Evolutionary conservation across 768 basidiomycete genomes (phyloP).

Genomic region (Gymnopilus junonius): DNA sequence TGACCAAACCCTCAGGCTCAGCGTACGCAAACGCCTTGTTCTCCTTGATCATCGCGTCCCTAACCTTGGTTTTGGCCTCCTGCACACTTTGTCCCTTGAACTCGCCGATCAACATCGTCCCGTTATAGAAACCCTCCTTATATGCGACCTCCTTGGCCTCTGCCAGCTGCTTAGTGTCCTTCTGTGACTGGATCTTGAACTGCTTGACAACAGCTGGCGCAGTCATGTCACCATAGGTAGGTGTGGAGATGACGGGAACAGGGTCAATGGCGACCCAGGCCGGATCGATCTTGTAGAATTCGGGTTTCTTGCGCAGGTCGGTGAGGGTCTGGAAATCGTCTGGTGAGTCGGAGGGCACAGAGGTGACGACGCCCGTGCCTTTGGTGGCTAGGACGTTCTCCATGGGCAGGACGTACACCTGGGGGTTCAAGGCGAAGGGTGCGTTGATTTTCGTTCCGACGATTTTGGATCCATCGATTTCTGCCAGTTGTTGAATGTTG

Average conservation of each 20-base stretch:
- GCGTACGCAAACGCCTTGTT: slow-evolving; percentile 90
- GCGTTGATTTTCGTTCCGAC: slow-evolving; percentile 92
- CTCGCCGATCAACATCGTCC: slow-evolving; percentile 89
- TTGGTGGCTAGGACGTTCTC: slow-evolving; percentile 96
- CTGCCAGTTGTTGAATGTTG: slow-evolving; percentile 70
- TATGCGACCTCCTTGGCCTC: slow-evolving; percentile 98
- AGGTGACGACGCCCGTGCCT: slow-evolving; percentile 98
- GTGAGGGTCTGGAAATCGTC: slow-evolving; percentile 92
- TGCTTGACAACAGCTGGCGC: slow-evolving; percentile 84
- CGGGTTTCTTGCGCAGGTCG: slow-evolving; percentile 95
- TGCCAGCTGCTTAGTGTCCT: slow-evolving; percentile 89
- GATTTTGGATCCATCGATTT: slow-evolving; percentile 79
- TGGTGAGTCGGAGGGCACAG: slow-evolving; percentile 97
- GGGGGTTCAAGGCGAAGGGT: slow-evolving; percentile 78
- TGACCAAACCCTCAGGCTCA: slow-evolving; percentile 91
- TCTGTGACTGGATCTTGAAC: slow-evolving; percentile 94
- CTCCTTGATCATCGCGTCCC: slow-evolving; percentile 78
- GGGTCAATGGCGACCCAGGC: slow-evolving; percentile 86
- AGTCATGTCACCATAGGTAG: slow-evolving; percentile 90
- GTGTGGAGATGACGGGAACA: slow-evolving; percentile 85
- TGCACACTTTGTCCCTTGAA: slow-evolving; percentile 89
- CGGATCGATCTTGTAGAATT: slow-evolving; percentile 94
- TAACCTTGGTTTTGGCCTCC: slow-evolving; percentile 90
- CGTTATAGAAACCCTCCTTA: slow-evolving; percentile 97
- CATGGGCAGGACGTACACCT: slow-evolving; percentile 98